Percentiles rank a stretch among this genome's conserved stretches.
These are phyloP conservation scores for Linnemannia exigua DNA, from an alignment of 192 early-diverging fungal genomes.

Conservation along the genomic window DNA sequence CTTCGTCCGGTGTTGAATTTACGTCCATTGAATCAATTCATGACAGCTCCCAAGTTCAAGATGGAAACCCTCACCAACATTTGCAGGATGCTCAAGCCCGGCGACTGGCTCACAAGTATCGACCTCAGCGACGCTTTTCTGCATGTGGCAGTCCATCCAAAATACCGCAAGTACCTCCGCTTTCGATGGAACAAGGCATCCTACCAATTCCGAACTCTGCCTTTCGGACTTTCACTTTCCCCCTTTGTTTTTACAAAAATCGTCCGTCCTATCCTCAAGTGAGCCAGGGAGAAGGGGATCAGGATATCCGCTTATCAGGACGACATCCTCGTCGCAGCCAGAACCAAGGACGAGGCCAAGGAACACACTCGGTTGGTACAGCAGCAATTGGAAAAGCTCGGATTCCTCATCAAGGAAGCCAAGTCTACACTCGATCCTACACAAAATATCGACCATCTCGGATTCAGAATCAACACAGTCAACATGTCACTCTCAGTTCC, in stretches of 20 bases:
- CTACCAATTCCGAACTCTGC: conserved; percentile 12
- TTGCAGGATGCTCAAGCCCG: not conserved
- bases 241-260: conserved; percentile 17
- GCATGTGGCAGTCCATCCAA: not conserved
- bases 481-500: conserved; percentile 19
- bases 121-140: conserved; percentile 18
- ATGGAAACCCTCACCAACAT: no score
- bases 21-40: no score
- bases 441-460: conserved; percentile 21
- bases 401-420: conserved; percentile 12
- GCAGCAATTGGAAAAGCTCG: conserved; percentile 3
- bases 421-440: conserved; percentile 18
- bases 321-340: conserved; percentile 15
- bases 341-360: not conserved
- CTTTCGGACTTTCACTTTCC: conserved; percentile 19
- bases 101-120: not conserved
- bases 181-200: not conserved
- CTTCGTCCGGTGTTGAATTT: conserved; percentile 15
- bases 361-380: conserved; percentile 7
- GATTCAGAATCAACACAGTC: conserved; percentile 23
- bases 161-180: not conserved
- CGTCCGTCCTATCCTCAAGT: conserved; percentile 3
- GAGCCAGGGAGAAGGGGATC: conserved; percentile 3
- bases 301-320: conserved; percentile 19
- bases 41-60: no score